Base-by-base conservation (phyloP, 768 basidiomycete genomes). In the Dictyophora rubrovolvata region DNA sequence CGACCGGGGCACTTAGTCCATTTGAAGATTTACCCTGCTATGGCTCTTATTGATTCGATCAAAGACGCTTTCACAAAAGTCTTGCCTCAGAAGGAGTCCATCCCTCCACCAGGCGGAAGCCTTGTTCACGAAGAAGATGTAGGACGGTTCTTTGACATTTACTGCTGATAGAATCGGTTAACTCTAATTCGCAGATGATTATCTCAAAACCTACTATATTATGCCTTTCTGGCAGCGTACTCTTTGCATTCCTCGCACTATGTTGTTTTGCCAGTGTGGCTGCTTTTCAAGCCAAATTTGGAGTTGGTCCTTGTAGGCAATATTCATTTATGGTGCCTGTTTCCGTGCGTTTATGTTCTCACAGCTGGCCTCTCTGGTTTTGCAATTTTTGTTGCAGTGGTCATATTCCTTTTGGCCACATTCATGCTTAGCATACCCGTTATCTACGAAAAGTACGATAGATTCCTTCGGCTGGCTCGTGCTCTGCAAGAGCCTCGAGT, bases 191-290 rank as follows among this genome's bases (percentile, higher is more conserved):
- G 18, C 64, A 92, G 90, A 89, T 91, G 87, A 91, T 92, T 65
- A 82, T 92, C 50, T 85, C 88, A 21, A 91, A 90, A 74, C 85
- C 87, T 7, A 77, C 84, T 61, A 87, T 92, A 67, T 77, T 90
- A 57, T 84, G 85, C 68, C 83, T 88, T 69, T 69, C 80, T 33
- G 83, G 81, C 2, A 88, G 95, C 75, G 79, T 83, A 56, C 93
- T 97, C 77, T 93, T 95, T 83, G 86, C 87, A 69, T 96, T 97
- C 68, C 79, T 97, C 50, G 83, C 90, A 12, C 87, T 95, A 83
- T 87, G 86, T 51, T 94, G 91, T 68, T 93, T 91, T 65, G 94
- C 89, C 8, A 85, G 87, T 65, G 88, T 93, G 3, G 93, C 93
- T 0, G 74, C 77, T 20, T 97, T 95, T 70, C 93, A 97, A 65